Percentiles rank a stretch among this genome's conserved stretches.
Evolutionary conservation across 2,329 filamentous ascomycete species (phyloP).

Genomic region (Graphiopsis chlorocephala): DNA sequence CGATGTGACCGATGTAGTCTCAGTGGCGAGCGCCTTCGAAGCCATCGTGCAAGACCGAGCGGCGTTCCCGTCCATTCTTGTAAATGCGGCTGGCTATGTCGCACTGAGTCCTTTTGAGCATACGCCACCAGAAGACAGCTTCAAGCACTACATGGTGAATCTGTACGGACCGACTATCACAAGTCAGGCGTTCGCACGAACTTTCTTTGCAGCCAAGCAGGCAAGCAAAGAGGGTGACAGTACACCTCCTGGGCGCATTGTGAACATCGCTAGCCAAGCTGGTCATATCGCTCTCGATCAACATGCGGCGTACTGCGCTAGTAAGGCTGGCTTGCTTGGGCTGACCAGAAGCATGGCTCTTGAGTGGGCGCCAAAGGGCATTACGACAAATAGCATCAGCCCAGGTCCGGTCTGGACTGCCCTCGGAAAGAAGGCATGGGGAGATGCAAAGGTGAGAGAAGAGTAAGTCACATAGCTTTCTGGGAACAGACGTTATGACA

Average conservation of each 20-base stretch:
- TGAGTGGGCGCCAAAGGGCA: constrained; percentile 47
- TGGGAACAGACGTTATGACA: neutral
- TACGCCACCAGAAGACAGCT: constrained; percentile 40
- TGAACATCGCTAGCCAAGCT: constrained; percentile 48
- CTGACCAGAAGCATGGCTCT: constrained; percentile 47
- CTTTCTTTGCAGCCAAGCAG: constrained; percentile 36
- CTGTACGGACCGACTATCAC: constrained; percentile 47
- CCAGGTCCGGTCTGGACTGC: constrained; percentile 49
- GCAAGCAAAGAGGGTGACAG: neutral
- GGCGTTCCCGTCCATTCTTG: constrained; percentile 34
- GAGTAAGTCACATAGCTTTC: constrained; percentile 2
- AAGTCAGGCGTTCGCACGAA: constrained; percentile 44
- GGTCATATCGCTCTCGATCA: constrained; percentile 46
- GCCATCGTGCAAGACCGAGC: constrained; percentile 24
- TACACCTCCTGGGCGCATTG: constrained; percentile 34
- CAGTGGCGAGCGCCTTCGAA: constrained; percentile 31
- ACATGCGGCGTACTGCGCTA: constrained; percentile 50
- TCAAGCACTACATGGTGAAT: constrained; percentile 46
- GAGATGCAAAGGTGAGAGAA: constrained; percentile 26
- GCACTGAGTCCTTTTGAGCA: constrained; percentile 10
- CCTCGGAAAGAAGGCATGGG: constrained; percentile 41
- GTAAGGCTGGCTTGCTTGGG: constrained; percentile 46
- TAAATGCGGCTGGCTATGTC: constrained; percentile 42
- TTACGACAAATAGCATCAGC: constrained; percentile 47
- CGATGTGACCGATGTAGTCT: constrained; percentile 34